Evolutionary conservation across 1,284 basidiomycete genomes (phyloP), one percentile per base, ranked within the genome.

Genomic region (Cryptococcus floricola): DNA sequence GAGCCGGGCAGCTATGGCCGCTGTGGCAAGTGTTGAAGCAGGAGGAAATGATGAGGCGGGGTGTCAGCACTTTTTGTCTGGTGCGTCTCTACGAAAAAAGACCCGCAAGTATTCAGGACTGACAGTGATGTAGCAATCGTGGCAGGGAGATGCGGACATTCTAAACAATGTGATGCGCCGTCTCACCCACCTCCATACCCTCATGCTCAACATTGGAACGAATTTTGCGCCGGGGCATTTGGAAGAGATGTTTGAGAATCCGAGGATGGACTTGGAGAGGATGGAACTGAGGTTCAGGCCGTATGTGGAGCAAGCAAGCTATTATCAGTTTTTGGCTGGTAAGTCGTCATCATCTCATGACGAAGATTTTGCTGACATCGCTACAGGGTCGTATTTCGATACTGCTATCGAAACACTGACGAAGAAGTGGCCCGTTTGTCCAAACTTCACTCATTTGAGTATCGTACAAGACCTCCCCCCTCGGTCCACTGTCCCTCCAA

Each of bases 171-270:
- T 70, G 8, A 69, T 77, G 41, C 60, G 74, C 37, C 68, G 71
- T 56, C 58, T 76, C 10, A 70, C 69, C 2, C 50, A 56, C n/a
- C 52, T 77, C 8, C 56, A 61, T 31, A 66, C 66, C 0, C 58
- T 79, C 43, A 58, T 71, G 48, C 61, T 79, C 42, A 76, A 77
- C 58, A 62, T 78, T 50, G 77, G 77, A 7, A 77, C 76, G 7
- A 77, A 77, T 58, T 78, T 78, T 45, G 66, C 71, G 2, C 77
- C 77, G 1, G 77, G 78, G 57, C 77, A 79, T 60, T 62, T 79
- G 4, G 66, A 69, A 49, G 77, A 79, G 54, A 68, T 74, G 58
- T 78, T 78, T 57, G 58, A 68, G 39, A 52, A 59, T 8, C 74
- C 70, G 1, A 57, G 76, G 13, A 60, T 58, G 4, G 58, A 50